Conservation (phyloP, 2,329 filamentous ascomycete genomes). For the Colletotrichum tanaceti region DNA sequence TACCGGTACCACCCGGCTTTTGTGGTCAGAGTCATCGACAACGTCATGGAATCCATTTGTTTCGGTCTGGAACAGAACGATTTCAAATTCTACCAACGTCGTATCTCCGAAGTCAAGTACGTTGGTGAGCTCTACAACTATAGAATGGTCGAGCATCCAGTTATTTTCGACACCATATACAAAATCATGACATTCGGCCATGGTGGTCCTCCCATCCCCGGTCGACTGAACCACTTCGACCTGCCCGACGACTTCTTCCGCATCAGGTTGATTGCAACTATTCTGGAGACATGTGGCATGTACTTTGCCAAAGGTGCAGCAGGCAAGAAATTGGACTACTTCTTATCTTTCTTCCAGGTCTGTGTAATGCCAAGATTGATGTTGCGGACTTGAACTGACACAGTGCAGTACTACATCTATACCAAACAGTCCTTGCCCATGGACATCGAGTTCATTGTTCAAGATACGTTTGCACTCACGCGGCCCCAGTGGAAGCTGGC, state of each 20-base stretch:
- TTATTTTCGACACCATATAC: slow-evolving; percentile 96
- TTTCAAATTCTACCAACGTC: slow-evolving; percentile 95
- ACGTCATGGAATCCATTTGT: slow-evolving; percentile 86
- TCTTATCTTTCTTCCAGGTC: slow-evolving; percentile 92
- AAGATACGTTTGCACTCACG: slow-evolving; percentile 87
- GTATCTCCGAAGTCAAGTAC: slow-evolving; percentile 96
- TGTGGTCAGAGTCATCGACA: slow-evolving; percentile 90
- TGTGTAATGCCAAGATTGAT: not conserved
- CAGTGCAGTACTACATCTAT: slow-evolving; percentile 85
- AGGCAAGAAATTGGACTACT: slow-evolving; percentile 98
- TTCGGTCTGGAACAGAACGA: slow-evolving; percentile 95
- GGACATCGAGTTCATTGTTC: slow-evolving; percentile 96
- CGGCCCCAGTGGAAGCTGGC: slow-evolving; percentile 94
- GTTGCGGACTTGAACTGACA: slow-evolving; percentile 20
- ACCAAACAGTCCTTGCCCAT: slow-evolving; percentile 91
- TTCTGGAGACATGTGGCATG: slow-evolving; percentile 94
- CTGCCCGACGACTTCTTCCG: slow-evolving; percentile 95
- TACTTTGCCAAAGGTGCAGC: slow-evolving; percentile 95
- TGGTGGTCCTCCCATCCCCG: slow-evolving; percentile 84
- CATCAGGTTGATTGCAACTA: slow-evolving; percentile 86
- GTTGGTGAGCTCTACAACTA: slow-evolving; percentile 98
- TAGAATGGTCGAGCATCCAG: slow-evolving; percentile 92
- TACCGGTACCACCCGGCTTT: slow-evolving; percentile 94
- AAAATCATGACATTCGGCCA: slow-evolving; percentile 95
- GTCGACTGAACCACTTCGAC: slow-evolving; percentile 81